phyloP scores from a whole-genome alignment of 2,329 filamentous ascomycete species.

The Arachnomyces sp. region DNA sequence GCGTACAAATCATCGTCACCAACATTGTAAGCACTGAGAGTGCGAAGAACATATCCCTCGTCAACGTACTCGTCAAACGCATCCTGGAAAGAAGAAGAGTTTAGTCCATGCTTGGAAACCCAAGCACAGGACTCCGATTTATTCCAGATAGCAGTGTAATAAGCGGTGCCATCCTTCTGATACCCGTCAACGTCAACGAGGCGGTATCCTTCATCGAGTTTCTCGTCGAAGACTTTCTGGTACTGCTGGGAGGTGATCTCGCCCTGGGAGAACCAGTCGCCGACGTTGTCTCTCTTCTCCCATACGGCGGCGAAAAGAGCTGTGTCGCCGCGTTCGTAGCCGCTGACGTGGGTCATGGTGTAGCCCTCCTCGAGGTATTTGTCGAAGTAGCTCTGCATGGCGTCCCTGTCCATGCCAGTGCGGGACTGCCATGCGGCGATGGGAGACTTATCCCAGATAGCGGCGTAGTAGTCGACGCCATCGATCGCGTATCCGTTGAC shows the following conservation, averaged over 20 bases:
- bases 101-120: slow-evolving; percentile 6
- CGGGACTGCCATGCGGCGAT: slow-evolving; percentile 2
- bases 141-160: slow-evolving; percentile 11
- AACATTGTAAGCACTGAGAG: slow-evolving; percentile 7
- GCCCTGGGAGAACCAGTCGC: slow-evolving; percentile 5
- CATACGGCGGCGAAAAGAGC: slow-evolving; percentile 10
- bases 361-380: slow-evolving; percentile 6
- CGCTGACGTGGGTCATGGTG: slow-evolving; percentile 8
- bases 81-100: slow-evolving; percentile 5
- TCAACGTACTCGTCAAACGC: slow-evolving; percentile 4
- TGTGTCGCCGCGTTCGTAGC: slow-evolving; percentile 6
- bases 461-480: slow-evolving; percentile 1
- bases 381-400: slow-evolving; percentile 4
- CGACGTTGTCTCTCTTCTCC: slow-evolving; percentile 4
- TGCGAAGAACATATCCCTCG: slow-evolving; percentile 6
- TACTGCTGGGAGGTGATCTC: slow-evolving; percentile 4
- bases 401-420: neutral
- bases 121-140: slow-evolving; percentile 2
- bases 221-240: slow-evolving; percentile 5
- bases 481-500: slow-evolving; percentile 10
- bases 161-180: slow-evolving; percentile 6
- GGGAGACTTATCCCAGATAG: slow-evolving; percentile 9
- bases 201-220: neutral
- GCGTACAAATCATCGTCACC: slow-evolving; percentile 3
- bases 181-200: slow-evolving; percentile 8